These are phyloP conservation scores for Hyaloscypha variabilis DNA, from an alignment of 495 filamentous ascomycete species.

Conservation along the genomic window DNA sequence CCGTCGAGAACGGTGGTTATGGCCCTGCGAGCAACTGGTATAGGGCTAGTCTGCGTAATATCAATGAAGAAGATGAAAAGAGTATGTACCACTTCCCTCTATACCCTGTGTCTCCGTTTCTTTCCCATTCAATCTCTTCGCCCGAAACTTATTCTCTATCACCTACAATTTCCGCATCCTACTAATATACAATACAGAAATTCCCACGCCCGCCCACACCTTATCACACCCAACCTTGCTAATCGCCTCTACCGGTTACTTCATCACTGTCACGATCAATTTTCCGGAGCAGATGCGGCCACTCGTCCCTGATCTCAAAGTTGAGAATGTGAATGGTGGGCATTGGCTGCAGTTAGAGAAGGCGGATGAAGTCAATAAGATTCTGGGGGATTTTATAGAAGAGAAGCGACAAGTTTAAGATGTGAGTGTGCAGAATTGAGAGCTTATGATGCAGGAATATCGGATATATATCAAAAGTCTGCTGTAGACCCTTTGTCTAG, in stretches of 20 bases:
- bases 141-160: conserved; percentile 19
- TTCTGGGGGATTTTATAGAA: conserved; percentile 26
- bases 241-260: conserved; percentile 24
- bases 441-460: conserved; percentile 22
- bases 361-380: conserved; percentile 26
- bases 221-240: conserved; percentile 26
- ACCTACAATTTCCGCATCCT: conserved; percentile 22
- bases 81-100: conserved; percentile 23
- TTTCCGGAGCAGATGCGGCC: conserved; percentile 27
- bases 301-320: conserved; percentile 24
- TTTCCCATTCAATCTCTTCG: conserved; percentile 20
- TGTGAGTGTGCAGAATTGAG: conserved; percentile 21
- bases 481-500: conserved; percentile 17
- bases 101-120: conserved; percentile 20
- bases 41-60: conserved; percentile 26
- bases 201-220: conserved; percentile 26
- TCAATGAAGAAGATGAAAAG: conserved; percentile 28
- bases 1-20: conserved; percentile 23
- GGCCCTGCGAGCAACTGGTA: conserved; percentile 27
- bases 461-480: conserved; percentile 13
- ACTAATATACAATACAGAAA: conserved; percentile 24
- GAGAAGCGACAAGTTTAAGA: conserved; percentile 22
- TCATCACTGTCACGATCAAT: conserved; percentile 26
- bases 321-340: conserved; percentile 27
- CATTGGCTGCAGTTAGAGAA: conserved; percentile 28